Evolutionary conservation across 2,329 filamentous ascomycete species (phyloP).

Genomic region (Apiospora rasikravindrae): DNA sequence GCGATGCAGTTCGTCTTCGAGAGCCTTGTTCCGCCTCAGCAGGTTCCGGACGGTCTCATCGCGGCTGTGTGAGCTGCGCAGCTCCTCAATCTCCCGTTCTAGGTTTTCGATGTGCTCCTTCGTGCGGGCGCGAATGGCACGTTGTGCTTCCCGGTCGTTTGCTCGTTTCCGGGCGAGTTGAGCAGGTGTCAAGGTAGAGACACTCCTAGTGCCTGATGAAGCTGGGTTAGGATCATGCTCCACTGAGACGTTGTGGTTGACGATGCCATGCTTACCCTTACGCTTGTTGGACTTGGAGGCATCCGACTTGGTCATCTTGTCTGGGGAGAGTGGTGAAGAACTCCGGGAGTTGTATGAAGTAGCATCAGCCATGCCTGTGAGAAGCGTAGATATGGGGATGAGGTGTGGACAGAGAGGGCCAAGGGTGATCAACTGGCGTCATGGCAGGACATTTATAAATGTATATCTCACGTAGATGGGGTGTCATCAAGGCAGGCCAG

Average conservation of each 20-base stretch:
- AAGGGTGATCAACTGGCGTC: constrained; percentile 16
- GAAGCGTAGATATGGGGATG: constrained; percentile 12
- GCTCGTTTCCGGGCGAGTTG: constrained; percentile 89
- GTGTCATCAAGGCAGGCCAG: constrained; percentile 21
- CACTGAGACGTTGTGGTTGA: neutral
- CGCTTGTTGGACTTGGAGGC: constrained; percentile 35
- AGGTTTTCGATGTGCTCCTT: constrained; percentile 84
- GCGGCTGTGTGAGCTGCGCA: constrained; percentile 57
- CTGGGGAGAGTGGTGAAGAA: constrained; percentile 23
- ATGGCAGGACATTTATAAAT: constrained; percentile 21
- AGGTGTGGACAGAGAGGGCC: constrained; percentile 15
- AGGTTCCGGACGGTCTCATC: constrained; percentile 59
- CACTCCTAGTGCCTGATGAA: constrained; percentile 69
- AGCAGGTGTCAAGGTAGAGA: constrained; percentile 85
- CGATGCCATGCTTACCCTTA: constrained; percentile 34
- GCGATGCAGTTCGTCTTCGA: constrained; percentile 58
- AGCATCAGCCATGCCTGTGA: constrained; percentile 26
- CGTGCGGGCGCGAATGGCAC: constrained; percentile 84
- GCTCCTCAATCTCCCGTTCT: constrained; percentile 75
- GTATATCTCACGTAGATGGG: constrained; percentile 18
- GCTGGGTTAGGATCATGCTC: constrained; percentile 18
- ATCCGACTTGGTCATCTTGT: constrained; percentile 36
- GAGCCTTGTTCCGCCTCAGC: constrained; percentile 55
- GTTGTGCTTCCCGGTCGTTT: constrained; percentile 89
- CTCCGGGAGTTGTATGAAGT: constrained; percentile 22